Evolutionary conservation across 805 yeast species (phyloP).

Genomic region (Ascoidea asiatica): DNA sequence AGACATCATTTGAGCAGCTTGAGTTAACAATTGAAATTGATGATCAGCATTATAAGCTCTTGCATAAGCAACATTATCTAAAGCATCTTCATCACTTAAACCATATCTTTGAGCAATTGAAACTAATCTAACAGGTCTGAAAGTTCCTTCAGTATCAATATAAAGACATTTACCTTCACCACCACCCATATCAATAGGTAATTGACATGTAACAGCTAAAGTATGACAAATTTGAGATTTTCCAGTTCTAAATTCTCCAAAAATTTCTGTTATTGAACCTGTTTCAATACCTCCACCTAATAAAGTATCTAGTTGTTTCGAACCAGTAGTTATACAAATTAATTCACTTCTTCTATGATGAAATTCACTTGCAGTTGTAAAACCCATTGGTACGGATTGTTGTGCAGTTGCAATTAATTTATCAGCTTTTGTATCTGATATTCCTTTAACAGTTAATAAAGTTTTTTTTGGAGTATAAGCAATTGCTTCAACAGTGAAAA

Average conservation of each 20-base stretch:
- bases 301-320: constrained; percentile 83
- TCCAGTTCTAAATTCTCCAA: constrained; percentile 97
- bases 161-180: constrained; percentile 96
- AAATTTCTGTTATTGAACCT: constrained; percentile 90
- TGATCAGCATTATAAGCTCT: constrained; percentile 97
- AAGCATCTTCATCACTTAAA: constrained; percentile 82
- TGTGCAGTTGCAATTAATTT: constrained; percentile 72
- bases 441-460: constrained; percentile 71
- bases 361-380: constrained; percentile 92
- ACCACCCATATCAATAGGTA: constrained; percentile 95
- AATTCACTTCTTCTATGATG: constrained; percentile 82
- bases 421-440: constrained; percentile 92
- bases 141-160: constrained; percentile 95
- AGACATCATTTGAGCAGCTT: constrained; percentile 94
- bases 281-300: constrained; percentile 97
- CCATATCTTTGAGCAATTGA: constrained; percentile 89
- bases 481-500: constrained; percentile 80
- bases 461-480: constrained; percentile 87
- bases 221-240: constrained; percentile 96
- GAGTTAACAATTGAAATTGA: constrained; percentile 71
- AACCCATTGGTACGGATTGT: constrained; percentile 85
- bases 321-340: constrained; percentile 90
- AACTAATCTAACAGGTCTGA: constrained; percentile 80
- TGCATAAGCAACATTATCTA: constrained; percentile 95
- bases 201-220: constrained; percentile 89